These are phyloP conservation scores for Amaranthus tricolor DNA, from an alignment of 179 eudicot genomes.

Conservation along the genomic window DNA sequence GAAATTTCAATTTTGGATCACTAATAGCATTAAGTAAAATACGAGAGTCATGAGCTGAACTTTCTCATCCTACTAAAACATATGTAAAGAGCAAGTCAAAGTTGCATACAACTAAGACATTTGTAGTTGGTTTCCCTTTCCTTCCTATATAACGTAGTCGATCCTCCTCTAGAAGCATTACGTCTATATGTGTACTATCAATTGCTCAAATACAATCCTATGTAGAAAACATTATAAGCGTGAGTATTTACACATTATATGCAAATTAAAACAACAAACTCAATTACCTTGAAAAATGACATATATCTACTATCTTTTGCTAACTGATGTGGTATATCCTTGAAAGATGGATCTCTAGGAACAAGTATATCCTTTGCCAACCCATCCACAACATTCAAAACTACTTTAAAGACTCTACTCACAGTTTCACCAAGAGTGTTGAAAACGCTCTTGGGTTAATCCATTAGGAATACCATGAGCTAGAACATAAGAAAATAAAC, in stretches of 20 bases:
- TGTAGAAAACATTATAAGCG: not conserved
- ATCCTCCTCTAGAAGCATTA: conserved; percentile 8
- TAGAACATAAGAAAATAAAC: not conserved
- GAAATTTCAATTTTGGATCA: conserved; percentile 6
- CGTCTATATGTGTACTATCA: conserved; percentile 13
- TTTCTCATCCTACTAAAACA: conserved; percentile 22
- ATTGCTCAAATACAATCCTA: conserved; percentile 20
- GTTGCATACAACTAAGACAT: conserved; percentile 7
- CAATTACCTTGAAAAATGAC: conserved; percentile 17
- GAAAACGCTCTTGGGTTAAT: conserved; percentile 11
- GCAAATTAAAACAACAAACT: not conserved
- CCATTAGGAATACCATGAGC: not conserved
- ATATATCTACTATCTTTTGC: conserved; percentile 12
- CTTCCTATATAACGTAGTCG: conserved; percentile 17
- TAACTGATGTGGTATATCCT: not conserved
- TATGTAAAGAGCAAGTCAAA: conserved; percentile 28
- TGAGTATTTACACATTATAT: not conserved
- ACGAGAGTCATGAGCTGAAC: conserved; percentile 21
- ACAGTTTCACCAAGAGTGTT: conserved; percentile 3
- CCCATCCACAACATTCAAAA: conserved; percentile 8
- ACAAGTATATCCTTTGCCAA: not conserved
- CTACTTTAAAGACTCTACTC: conserved; percentile 19
- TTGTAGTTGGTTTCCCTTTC: conserved; percentile 11
- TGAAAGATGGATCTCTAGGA: conserved; percentile 12
- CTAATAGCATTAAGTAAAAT: conserved; percentile 2